Evolutionary conservation across 257 asterid species (phyloP), one percentile per base, ranked within the genome.

Genomic region (Lithospermum erythrorhizon): DNA sequence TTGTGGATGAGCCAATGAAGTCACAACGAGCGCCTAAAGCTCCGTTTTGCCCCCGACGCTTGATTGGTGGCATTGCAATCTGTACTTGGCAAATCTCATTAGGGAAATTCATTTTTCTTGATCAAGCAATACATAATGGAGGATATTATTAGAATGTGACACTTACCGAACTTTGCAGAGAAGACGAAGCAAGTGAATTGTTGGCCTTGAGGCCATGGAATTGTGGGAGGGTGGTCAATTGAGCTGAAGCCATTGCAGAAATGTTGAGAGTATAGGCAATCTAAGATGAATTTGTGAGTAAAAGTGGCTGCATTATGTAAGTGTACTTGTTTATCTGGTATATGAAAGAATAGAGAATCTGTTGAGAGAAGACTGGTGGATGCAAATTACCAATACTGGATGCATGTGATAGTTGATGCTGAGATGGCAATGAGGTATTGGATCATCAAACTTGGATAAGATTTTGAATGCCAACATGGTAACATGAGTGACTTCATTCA

Each of bases 1-100:
- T 91, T 0, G 98, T 91, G 16, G 95, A 65, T 18, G 98, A 91
- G 73, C 98, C 96, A 64, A 91, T 87, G 93, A 82, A 91, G 69
- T 76, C 96, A 47, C 96, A 91, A 18, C 96, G 96, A 27, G 88
- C 94, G 3, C 94, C 94, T 68, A 82, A 45, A 18, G 83, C 91
- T 41, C 96, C 90, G 35, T 41, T 41, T 41, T 68, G 79, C 17
- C 91, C 90, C 59, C 68, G 78, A 17, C 83, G 72, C 68, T 76
- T 82, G 79, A 76, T 60, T 68, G 91, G 82, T 25, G 53, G 81
- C 47, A 63, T 68, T 8, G 72, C 72, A 7, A 67, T 85, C 97
- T 90, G 72, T 6, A 53, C 0, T 45, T 3, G 45, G 23, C 51
- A 37, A 56, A 30, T 30, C 3, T 14, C 13, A 2, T 18, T 3